Evolutionary conservation across 2,329 filamentous ascomycete species (phyloP).

Genomic region (Sporothrix protearum): DNA sequence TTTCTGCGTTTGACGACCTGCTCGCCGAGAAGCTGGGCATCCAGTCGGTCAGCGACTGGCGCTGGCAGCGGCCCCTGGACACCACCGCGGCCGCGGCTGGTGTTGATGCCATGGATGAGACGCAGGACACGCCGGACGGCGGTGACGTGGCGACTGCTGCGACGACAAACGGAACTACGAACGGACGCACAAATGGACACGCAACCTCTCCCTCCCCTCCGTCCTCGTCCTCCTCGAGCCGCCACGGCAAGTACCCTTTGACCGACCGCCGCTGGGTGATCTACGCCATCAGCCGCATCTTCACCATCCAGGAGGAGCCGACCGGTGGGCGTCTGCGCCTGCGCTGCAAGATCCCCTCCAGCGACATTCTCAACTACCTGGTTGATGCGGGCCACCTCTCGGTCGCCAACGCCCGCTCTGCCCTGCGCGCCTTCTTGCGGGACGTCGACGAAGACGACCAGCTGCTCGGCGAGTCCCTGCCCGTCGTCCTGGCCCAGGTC

Average conservation of each 20-base stretch:
- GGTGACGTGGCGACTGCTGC: background rate
- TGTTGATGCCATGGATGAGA: conserved; percentile 24
- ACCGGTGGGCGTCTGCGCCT: conserved; percentile 32
- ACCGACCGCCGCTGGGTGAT: conserved; percentile 64
- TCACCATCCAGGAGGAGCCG: conserved; percentile 33
- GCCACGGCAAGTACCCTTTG: conserved; percentile 44
- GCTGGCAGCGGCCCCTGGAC: conserved; percentile 31
- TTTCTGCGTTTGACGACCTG: conserved; percentile 47
- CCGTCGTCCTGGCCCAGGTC: conserved; percentile 59
- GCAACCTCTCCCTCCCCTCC: background rate
- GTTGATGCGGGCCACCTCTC: conserved; percentile 59
- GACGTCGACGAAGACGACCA: conserved; percentile 43
- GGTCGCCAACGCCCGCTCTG: conserved; percentile 55
- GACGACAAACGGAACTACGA: conserved; percentile 1
- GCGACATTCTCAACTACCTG: conserved; percentile 57
- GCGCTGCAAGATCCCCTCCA: conserved; percentile 47
- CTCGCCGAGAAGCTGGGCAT: conserved; percentile 46
- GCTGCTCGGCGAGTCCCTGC: conserved; percentile 58
- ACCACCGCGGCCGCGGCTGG: background rate
- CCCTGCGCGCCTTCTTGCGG: conserved; percentile 50
- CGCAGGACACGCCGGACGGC: conserved; percentile 28
- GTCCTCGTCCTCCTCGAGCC: background rate
- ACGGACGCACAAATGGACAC: conserved; percentile 19
- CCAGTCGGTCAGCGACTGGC: conserved; percentile 28
- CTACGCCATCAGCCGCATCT: conserved; percentile 59